phyloP scores from a whole-genome alignment of 1,284 basidiomycete species.

The Cutaneotrichosporon daszewskae region DNA sequence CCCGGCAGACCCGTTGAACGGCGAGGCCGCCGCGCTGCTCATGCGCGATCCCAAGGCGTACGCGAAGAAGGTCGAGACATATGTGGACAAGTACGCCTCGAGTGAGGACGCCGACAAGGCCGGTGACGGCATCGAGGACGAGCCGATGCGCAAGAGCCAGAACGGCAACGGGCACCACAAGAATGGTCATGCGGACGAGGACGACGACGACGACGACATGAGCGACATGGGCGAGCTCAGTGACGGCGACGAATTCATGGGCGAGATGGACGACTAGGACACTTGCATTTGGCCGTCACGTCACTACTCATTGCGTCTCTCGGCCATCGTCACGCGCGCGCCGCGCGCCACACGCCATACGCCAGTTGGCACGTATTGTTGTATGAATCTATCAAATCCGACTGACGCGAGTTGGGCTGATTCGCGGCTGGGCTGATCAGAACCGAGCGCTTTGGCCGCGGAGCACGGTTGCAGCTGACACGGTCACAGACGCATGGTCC shows the following conservation, averaged over 20 bases:
- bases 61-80: slow-evolving; percentile 75
- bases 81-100: slow-evolving; percentile 50
- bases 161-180: slow-evolving; percentile 34
- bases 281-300: background rate
- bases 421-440: no score
- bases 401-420: no score
- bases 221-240: slow-evolving; percentile 85
- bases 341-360: no score
- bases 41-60: slow-evolving; percentile 97
- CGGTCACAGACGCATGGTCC: no score
- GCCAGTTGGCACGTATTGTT: no score
- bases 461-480: no score
- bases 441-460: no score
- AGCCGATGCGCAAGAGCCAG: slow-evolving; percentile 41
- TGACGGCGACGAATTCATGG: slow-evolving; percentile 57
- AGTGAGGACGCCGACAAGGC: slow-evolving; percentile 47
- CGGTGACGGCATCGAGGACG: slow-evolving; percentile 43
- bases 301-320: no score
- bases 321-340: no score
- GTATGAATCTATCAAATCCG: slow-evolving; percentile 1
- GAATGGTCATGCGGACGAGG: slow-evolving; percentile 60
- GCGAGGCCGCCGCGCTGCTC: slow-evolving; percentile 90
- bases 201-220: slow-evolving; percentile 73
- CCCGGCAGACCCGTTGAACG: slow-evolving; percentile 94
- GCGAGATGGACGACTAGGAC: slow-evolving; percentile 32